phyloP scores from a whole-genome alignment of 345 rosid species.

The Punica granatum region DNA sequence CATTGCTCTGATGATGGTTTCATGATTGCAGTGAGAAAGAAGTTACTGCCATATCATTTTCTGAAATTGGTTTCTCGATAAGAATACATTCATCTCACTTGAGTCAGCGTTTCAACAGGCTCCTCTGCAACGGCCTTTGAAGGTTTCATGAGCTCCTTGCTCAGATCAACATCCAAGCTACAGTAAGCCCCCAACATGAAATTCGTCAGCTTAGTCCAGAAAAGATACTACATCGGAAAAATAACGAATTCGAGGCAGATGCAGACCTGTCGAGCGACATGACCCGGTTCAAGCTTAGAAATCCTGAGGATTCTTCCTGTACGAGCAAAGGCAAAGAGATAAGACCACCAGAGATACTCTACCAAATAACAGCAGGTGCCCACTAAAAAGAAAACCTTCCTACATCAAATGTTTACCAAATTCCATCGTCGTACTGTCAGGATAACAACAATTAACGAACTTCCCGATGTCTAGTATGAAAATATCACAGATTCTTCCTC shows the following conservation, averaged over 20 bases:
- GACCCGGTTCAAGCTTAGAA: slow-evolving; percentile 78
- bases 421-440: background rate
- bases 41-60: background rate
- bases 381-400: background rate
- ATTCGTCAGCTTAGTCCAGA: background rate
- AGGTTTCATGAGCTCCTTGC: slow-evolving; percentile 58
- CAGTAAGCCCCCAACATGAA: slow-evolving; percentile 9
- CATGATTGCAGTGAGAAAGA: background rate
- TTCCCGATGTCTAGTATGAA: background rate
- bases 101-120: slow-evolving; percentile 22
- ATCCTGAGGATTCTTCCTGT: slow-evolving; percentile 83
- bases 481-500: background rate
- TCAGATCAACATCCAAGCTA: slow-evolving; percentile 84
- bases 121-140: slow-evolving; percentile 25
- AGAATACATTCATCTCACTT: slow-evolving; percentile 25
- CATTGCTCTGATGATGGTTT: slow-evolving; percentile 21
- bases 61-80: background rate
- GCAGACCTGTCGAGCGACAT: slow-evolving; percentile 83
- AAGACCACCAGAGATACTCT: background rate
- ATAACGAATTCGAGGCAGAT: background rate
- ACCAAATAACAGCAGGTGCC: background rate
- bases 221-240: slow-evolving; percentile 1
- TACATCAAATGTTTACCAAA: background rate
- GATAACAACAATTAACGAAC: background rate
- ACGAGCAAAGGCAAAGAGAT: slow-evolving; percentile 9